Evolutionary conservation across 75 land plant species (phyloP), one percentile per base, ranked within the genome.

Genomic region (Sequoia sempervirens): DNA sequence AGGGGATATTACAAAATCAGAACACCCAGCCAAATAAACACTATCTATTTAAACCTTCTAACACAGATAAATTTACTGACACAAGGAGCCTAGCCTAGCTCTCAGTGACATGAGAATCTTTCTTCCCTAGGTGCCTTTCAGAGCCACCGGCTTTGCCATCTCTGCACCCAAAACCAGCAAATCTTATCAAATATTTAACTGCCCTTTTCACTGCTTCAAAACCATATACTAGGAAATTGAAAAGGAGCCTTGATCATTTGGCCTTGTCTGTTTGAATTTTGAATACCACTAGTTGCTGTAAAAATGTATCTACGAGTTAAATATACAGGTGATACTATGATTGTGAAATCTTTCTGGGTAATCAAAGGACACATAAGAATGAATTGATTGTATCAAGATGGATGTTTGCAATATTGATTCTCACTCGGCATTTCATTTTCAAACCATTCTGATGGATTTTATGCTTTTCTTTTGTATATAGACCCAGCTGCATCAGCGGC

Each of bases 401-500:
- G 26, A 76, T 78, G 40, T 78, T 78, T 78, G 50, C 2, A n/a
- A n/a, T 78, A 75, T 20, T 7, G 4, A 30, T 78, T n/a, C 80
- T 45, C n/a, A 26, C 30, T 45, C 45, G n/a, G 23, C 38, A 23
- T 75, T 40, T 38, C 10, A 20, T 38, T 75, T 32, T 38, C 78
- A 7, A 7, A 26, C 45, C 4, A 23, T 40, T 40, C 47, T 78
- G 46, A 78, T 45, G 28, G 50, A n/a, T 45, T 10, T 45, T 26
- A 0, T 78, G 50, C 23, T 17, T 26, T 45, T 78, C 52, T 2
- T 78, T 41, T 61, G 20, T 83, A 61, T 61, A 75, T 80, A 90
- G 96, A 94, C 80, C 80, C 95, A 30, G 81, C 93, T 1, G 80
- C 82, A 43, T 80, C 88, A 84, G 91, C 94, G 45, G 96, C 92